phyloP scores from a whole-genome alignment of 2,329 filamentous ascomycete species.

The Ceratocystis papillata region DNA sequence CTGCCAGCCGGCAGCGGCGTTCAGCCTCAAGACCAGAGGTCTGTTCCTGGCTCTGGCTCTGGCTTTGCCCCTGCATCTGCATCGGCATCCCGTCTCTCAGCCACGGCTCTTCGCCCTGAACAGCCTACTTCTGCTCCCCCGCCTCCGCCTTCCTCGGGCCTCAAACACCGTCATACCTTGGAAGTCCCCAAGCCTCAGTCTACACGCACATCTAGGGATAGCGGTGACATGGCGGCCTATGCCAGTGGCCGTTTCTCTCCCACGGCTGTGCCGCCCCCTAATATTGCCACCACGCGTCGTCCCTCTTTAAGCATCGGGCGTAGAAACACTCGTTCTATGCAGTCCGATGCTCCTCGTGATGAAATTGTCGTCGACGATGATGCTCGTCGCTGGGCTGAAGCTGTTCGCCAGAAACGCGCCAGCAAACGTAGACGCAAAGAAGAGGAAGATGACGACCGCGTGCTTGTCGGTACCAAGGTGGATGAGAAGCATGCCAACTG shows the following conservation, averaged over 20 bases:
- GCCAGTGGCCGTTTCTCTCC: constrained; percentile 76
- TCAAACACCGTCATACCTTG: constrained; percentile 77
- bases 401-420: constrained; percentile 80
- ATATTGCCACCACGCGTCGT: constrained; percentile 48
- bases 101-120: constrained; percentile 17
- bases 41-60: not conserved
- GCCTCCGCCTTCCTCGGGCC: constrained; percentile 34
- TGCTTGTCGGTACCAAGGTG: constrained; percentile 92
- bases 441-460: constrained; percentile 82
- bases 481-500: constrained; percentile 96
- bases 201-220: constrained; percentile 62
- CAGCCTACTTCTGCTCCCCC: constrained; percentile 22
- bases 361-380: constrained; percentile 82
- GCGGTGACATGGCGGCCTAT: constrained; percentile 55
- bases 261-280: constrained; percentile 28
- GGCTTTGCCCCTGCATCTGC: constrained; percentile 14
- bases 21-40: constrained; percentile 12
- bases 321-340: constrained; percentile 70
- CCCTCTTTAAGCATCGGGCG: constrained; percentile 75
- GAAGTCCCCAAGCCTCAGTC: constrained; percentile 65
- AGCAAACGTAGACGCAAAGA: constrained; percentile 76
- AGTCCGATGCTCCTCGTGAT: constrained; percentile 73
- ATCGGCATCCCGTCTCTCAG: constrained; percentile 14
- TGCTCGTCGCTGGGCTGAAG: constrained; percentile 82
- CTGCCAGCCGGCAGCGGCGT: constrained; percentile 5